These are phyloP conservation scores for Colletotrichum sp. DNA, from an alignment of 2,329 filamentous ascomycete genomes.

Conservation along the genomic window DNA sequence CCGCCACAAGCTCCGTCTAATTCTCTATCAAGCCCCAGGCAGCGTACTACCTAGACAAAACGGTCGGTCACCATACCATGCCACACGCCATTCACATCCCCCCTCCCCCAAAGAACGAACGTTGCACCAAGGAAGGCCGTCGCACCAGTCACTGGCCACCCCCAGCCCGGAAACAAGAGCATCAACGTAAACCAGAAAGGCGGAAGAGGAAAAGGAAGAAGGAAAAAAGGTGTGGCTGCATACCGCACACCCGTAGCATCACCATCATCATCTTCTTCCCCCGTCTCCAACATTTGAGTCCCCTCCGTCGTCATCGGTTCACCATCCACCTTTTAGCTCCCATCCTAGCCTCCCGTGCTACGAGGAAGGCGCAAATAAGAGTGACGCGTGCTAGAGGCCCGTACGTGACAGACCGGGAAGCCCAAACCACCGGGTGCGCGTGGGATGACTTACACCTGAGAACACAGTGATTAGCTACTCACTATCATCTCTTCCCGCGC, in stretches of 20 bases:
- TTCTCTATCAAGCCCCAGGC: background rate
- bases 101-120: background rate
- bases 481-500: background rate
- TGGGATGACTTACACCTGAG: background rate
- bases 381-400: background rate
- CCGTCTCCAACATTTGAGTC: background rate
- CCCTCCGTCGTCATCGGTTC: background rate
- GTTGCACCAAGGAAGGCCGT: background rate
- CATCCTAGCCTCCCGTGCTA: background rate
- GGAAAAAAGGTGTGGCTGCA: conserved; percentile 16
- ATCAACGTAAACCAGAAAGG: background rate
- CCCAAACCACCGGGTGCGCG: background rate
- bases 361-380: background rate
- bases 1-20: background rate
- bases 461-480: background rate
- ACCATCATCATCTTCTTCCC: background rate
- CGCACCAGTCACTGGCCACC: background rate
- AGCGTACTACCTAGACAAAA: background rate
- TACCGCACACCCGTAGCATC: background rate
- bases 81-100: background rate
- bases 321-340: background rate
- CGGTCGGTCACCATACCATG: background rate
- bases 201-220: background rate
- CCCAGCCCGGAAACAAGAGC: background rate
- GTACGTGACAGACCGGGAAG: background rate